These are phyloP conservation scores for Cornus controversa DNA, from an alignment of 148 eudicot genomes.

Conservation along the genomic window DNA sequence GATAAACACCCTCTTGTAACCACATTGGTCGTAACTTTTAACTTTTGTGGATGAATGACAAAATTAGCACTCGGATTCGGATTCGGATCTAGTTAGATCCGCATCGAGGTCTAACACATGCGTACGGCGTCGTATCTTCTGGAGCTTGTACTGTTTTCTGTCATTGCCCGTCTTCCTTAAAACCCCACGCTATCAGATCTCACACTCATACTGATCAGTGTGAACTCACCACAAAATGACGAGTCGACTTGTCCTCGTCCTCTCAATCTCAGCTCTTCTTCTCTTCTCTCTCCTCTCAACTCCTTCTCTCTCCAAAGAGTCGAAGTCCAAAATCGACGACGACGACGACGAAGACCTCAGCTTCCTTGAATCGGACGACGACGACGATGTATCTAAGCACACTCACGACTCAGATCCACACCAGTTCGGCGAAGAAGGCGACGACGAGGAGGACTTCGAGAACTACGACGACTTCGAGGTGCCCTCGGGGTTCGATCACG, in stretches of 20 bases:
- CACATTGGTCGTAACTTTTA: no score
- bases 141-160: not conserved
- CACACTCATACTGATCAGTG: conserved; percentile 2
- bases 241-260: conserved; percentile 46
- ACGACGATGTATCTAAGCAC: conserved; percentile 13
- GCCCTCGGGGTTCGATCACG: conserved; percentile 22
- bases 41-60: no score
- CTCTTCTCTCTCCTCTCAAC: conserved; percentile 38
- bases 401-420: conserved; percentile 29
- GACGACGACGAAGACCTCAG: conserved; percentile 71
- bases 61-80: no score
- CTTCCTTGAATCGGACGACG: conserved; percentile 52
- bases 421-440: conserved; percentile 18
- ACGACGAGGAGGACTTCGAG: no score
- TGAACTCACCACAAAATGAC: conserved; percentile 32
- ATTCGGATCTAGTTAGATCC: no score
- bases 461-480: conserved; percentile 43
- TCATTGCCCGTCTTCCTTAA: not conserved
- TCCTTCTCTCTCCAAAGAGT: conserved; percentile 20
- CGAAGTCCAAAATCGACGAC: conserved; percentile 12
- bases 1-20: no score
- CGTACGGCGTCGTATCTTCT: not conserved
- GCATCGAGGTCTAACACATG: no score
- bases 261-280: conserved; percentile 39
- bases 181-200: conserved; percentile 13